Percentiles rank a stretch among this genome's conserved stretches.
Evolutionary conservation across 177 flowering plant species (phyloP).

Genomic region (Telopea speciosissima): DNA sequence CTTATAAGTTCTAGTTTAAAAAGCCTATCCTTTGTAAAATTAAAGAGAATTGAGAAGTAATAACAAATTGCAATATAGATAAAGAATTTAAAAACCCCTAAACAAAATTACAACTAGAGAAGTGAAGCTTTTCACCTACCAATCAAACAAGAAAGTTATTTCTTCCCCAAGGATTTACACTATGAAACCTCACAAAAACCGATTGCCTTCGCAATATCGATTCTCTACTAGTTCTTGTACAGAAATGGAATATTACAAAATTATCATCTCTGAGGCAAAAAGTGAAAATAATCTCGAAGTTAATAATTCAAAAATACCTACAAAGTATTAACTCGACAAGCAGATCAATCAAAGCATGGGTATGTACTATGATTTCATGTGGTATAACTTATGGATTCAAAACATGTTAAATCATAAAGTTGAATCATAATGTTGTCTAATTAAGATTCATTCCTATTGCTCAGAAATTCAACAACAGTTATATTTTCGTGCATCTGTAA

Average conservation of each 20-base stretch:
- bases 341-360: too few relatives aligned
- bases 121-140: constrained; percentile 37
- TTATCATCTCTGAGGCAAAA: neutral
- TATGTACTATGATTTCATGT: too few relatives aligned
- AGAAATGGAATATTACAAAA: neutral
- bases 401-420: too few relatives aligned
- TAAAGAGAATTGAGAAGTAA: too few relatives aligned
- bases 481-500: too few relatives aligned
- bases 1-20: neutral
- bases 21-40: neutral
- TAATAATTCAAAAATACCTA: neutral
- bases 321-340: too few relatives aligned
- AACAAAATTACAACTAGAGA: too few relatives aligned
- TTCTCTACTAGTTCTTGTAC: constrained; percentile 59
- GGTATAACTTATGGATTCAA: too few relatives aligned
- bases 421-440: too few relatives aligned
- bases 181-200: constrained; percentile 61
- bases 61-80: neutral
- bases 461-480: too few relatives aligned
- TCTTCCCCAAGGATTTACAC: constrained; percentile 50
- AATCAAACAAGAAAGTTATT: constrained; percentile 70
- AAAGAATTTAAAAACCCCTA: neutral
- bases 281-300: neutral
- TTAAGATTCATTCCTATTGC: too few relatives aligned
- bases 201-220: too few relatives aligned